These are phyloP conservation scores for Lachnellula subtilissima DNA, from an alignment of 2,329 filamentous ascomycete genomes.

Conservation along the genomic window DNA sequence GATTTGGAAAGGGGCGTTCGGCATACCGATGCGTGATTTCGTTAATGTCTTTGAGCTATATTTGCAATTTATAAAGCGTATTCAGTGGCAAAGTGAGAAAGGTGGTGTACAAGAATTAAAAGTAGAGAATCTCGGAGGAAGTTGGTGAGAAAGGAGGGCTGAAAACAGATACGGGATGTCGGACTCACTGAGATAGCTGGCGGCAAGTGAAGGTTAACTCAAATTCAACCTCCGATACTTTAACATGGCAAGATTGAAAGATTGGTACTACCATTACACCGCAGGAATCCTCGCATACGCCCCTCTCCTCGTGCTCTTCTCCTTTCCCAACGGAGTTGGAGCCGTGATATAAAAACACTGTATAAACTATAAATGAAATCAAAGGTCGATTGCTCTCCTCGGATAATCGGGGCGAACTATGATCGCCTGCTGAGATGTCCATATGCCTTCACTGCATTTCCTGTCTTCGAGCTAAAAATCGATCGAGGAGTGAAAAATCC, in stretches of 20 bases:
- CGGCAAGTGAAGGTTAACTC: neutral
- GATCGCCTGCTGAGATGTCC: neutral
- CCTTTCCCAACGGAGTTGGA: neutral
- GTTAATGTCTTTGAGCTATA: too few species aligned
- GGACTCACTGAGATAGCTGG: constrained; percentile 3
- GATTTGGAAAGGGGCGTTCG: neutral
- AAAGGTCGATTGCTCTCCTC: too few species aligned
- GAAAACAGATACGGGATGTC: neutral
- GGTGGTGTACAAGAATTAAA: neutral
- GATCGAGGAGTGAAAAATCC: neutral
- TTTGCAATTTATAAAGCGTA: too few species aligned
- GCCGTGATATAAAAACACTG: neutral
- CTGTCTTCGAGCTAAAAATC: neutral
- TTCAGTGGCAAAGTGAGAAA: neutral
- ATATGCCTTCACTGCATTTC: neutral
- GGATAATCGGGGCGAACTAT: neutral
- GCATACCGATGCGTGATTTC: neutral
- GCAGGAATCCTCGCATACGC: neutral
- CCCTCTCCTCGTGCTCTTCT: neutral
- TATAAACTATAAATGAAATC: neutral
- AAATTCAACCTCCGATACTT: neutral
- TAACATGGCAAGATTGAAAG: neutral
- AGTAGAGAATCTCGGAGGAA: neutral
- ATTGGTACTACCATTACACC: neutral
- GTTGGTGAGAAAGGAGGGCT: neutral